Conservation (phyloP, 1,284 basidiomycete genomes). For the Apiotrichum akiyoshidainum region DNA sequence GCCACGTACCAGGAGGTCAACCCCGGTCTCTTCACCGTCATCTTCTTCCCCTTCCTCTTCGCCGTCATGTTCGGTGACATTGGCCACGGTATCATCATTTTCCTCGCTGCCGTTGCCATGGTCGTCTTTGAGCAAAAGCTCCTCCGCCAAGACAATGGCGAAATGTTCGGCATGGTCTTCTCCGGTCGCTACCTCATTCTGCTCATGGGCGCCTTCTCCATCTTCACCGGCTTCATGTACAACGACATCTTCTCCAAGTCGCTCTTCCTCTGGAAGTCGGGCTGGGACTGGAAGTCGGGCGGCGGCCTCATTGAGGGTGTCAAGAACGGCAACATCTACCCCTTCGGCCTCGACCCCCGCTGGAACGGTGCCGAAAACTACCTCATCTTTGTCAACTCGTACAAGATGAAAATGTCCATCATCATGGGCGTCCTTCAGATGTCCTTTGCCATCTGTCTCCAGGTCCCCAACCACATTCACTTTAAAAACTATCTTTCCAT, state of each 20-base stretch:
- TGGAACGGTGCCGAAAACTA: conserved; percentile 95
- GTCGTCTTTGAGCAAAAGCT: conserved; percentile 79
- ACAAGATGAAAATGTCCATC: conserved; percentile 99
- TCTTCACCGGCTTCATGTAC: conserved; percentile 96
- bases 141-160: conserved; percentile 64
- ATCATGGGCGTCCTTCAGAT: conserved; percentile 97
- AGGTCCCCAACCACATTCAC: conserved; percentile 90
- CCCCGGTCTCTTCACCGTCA: conserved; percentile 88
- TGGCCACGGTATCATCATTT: conserved; percentile 87
- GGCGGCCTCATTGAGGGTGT: conserved; percentile 57
- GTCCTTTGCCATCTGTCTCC: conserved; percentile 94
- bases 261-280: conserved; percentile 81
- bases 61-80: conserved; percentile 99
- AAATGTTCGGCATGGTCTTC: conserved; percentile 89
- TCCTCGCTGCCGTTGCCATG: conserved; percentile 75
- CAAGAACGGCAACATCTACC: conserved; percentile 69
- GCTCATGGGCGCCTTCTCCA: conserved; percentile 92
- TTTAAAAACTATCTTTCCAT: conserved; percentile 84
- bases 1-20: conserved; percentile 97
- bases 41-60: conserved; percentile 98
- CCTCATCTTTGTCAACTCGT: conserved; percentile 94
- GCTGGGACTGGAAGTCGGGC: conserved; percentile 72
- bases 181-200: conserved; percentile 97
- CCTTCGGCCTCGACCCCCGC: conserved; percentile 89
- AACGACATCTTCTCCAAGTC: conserved; percentile 98